Base-by-base conservation (phyloP, 176 grass and related monocot genomes). In the Ensete ventricosum region DNA sequence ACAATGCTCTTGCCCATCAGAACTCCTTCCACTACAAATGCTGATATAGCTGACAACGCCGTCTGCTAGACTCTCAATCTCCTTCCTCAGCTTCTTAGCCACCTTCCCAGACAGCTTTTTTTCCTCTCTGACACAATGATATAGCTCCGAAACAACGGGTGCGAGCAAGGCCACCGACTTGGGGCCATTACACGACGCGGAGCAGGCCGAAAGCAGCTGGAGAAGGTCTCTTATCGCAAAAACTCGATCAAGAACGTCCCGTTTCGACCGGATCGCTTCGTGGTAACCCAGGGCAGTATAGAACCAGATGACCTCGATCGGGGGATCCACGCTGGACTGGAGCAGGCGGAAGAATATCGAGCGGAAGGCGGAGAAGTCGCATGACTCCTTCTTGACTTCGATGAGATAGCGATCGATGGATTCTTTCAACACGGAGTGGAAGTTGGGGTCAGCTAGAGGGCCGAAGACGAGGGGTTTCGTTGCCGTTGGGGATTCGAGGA, bases 281-380 rank as follows among this genome's bases (percentile, higher is more conserved):
- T 91, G 95, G 82, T 90, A 98, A 68, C 86, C 78, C 55, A 98
- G 82, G 29, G 90, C 90, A 65, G 90, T 85, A 80, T 94, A 99
- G 73, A 99, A 90, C 95, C 96, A 99, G 80, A 99, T 60, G 11
- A 88, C 82, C 84, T 94, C 91, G 4, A 99, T 88, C 20, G 96
- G 86, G 0, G 96, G 91, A 78, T 99, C 91, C 73, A 82, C 43
- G 79, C 80, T 91, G 27, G 76, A 74, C 68, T 82, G 89, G 57
- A 99, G 78, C 19, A 99, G 77, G 53, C 86, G 91, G 48, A 84
- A 94, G 88, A 91, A 94, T 74, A 99, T 83, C 21, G 86, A 84
- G 22, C 83, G 85, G 81, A 99, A 94, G 65, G 79, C 82, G 72
- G 90, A 87, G 79, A 99, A 88, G 83, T 99, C 91, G 20, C 82